Percentiles rank a stretch among this genome's conserved stretches.
Evolutionary conservation across 768 basidiomycete species (phyloP).

Genomic region (Floccularia luteovirens): DNA sequence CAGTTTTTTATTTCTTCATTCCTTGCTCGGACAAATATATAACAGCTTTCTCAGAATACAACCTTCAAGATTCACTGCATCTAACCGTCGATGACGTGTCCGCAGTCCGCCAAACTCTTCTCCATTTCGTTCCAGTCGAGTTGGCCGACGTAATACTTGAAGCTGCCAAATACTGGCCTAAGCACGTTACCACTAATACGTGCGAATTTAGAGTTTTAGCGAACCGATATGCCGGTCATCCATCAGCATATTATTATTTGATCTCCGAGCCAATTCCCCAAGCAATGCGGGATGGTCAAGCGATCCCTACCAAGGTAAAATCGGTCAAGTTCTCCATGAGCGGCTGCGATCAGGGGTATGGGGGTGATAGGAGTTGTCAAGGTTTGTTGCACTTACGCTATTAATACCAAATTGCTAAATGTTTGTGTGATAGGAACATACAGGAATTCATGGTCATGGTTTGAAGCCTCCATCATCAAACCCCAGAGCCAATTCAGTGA

Average conservation of each 20-base stretch:
- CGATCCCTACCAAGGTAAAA: conserved; percentile 9
- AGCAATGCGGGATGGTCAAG: not conserved
- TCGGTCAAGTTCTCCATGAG: conserved; percentile 11
- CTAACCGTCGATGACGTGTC: too few relatives aligned
- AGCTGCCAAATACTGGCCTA: conserved; percentile 19
- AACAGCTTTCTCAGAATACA: too few relatives aligned
- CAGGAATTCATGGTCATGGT: not conserved
- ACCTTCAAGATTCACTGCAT: too few relatives aligned
- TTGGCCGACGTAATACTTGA: conserved; percentile 18
- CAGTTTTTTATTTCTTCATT: too few relatives aligned
- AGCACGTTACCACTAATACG: conserved; percentile 3
- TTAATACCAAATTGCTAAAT: too few relatives aligned
- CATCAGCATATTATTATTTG: conserved; percentile 12
- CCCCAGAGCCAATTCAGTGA: too few relatives aligned
- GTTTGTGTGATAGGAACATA: not conserved
- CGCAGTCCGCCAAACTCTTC: conserved; percentile 9
- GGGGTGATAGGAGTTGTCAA: conserved; percentile 4
- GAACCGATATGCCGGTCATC: not conserved
- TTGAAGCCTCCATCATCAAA: not conserved
- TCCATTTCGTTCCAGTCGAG: conserved; percentile 15
- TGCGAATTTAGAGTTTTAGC: conserved; percentile 6
- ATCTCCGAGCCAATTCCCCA: conserved; percentile 11
- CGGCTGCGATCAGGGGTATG: conserved; percentile 17
- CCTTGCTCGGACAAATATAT: too few relatives aligned
- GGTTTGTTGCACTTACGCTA: conserved; percentile 8